Base-by-base conservation (phyloP, 2,329 filamentous ascomycete species). In the Leptographium galeiforme region DNA sequence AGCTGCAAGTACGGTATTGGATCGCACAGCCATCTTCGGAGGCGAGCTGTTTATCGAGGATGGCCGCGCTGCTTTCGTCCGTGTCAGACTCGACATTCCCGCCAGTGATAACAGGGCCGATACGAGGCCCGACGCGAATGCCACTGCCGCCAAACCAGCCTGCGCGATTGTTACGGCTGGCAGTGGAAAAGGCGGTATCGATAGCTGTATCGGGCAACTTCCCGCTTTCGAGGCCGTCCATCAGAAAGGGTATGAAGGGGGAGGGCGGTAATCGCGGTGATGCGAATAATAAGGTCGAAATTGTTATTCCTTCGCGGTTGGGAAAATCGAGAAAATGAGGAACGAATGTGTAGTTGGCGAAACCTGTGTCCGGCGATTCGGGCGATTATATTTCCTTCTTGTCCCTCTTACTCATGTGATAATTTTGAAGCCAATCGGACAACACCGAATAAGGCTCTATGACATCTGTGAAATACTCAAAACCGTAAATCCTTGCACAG, bases 1-100 rank as follows among this genome's bases (percentile, higher is more conserved):
- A 96, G 60, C 84, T 90, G 70, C 90, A 96, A 41, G 89, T 95
- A 56, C 90, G 78, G 66, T 96, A 96, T 70, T 95, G 84, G 68
- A 96, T 95, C 12, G 82, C 81, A 67, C 86, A 83, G 51, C 81
- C 82, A 33, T 81, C 77, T 67, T 95, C 90, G 57, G 86, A 65
- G 52, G 84, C 87, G 58, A 91, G 79, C 70, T 95, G 89, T 68
- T 74, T 75, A 57, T 69, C 65, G n/a, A 79, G 65, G 47, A 79
- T 77, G 16, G 70, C 72, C 43, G 71, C 65, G 60, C 71, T 73
- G 47, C 69, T 73, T 38, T 75, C 69, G 19, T 72, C 69, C 48
- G 65, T 70, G 45, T 74, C 70, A 8, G 72, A 72, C 32, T 64
- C 64, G 48, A 59, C 56, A 18, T 55, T 53, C 12, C 57, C 61